Conservation (phyloP, 1,284 basidiomycete genomes). For the Bjerkandera adusta region DNA sequence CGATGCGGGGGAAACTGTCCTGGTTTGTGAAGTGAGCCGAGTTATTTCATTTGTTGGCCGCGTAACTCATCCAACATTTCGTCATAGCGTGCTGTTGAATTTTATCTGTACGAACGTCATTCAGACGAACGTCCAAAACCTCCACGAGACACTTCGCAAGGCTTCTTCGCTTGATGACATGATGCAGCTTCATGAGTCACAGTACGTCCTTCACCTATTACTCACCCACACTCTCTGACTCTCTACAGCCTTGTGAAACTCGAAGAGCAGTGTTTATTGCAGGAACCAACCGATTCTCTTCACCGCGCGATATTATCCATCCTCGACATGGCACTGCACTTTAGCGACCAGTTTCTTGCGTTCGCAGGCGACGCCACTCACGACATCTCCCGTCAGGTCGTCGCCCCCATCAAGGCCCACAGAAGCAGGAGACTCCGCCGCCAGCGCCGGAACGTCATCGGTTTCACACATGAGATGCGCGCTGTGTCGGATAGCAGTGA, state of each 20-base stretch:
- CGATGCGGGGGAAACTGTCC: slow-evolving; percentile 68
- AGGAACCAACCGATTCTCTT: slow-evolving; percentile 57
- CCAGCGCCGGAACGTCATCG: slow-evolving; percentile 56
- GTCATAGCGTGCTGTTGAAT: slow-evolving; percentile 64
- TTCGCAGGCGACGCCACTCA: slow-evolving; percentile 58
- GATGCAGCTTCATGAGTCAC: slow-evolving; percentile 66
- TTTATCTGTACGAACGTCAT: slow-evolving; percentile 75
- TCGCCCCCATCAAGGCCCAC: slow-evolving; percentile 49
- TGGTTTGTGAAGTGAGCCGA: slow-evolving; percentile 89
- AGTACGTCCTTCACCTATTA: slow-evolving; percentile 47
- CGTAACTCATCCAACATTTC: background rate
- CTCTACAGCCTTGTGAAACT: slow-evolving; percentile 58
- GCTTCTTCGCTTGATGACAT: slow-evolving; percentile 74
- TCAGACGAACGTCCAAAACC: slow-evolving; percentile 48
- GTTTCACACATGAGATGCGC: slow-evolving; percentile 46
- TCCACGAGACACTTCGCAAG: slow-evolving; percentile 53
- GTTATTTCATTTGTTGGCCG: slow-evolving; percentile 14
- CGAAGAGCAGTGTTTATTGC: slow-evolving; percentile 64
- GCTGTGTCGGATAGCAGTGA: slow-evolving; percentile 44
- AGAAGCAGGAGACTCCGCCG: slow-evolving; percentile 54
- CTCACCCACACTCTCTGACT: background rate
- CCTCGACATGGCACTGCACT: slow-evolving; percentile 71
- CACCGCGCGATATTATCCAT: slow-evolving; percentile 65
- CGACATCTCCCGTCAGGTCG: slow-evolving; percentile 58
- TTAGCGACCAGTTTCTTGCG: slow-evolving; percentile 60